Evolutionary conservation across 1,139 yeast species (phyloP).

Genomic region (Scheffersomyces titani): DNA sequence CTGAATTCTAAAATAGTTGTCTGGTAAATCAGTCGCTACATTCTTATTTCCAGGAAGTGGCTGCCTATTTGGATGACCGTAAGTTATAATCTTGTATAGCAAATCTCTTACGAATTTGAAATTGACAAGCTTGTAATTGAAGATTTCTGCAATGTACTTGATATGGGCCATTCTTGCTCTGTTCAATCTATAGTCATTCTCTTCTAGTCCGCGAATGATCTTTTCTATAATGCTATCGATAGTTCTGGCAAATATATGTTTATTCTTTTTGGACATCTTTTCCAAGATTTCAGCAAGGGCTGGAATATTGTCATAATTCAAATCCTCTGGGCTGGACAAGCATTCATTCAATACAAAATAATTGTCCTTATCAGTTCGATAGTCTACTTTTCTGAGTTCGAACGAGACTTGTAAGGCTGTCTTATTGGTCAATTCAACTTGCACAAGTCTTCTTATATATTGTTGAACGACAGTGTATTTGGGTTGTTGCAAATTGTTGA

Average conservation of each 20-base stretch:
- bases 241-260: slow-evolving; percentile 42
- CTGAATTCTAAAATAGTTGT: slow-evolving; percentile 73
- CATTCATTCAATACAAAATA: slow-evolving; percentile 45
- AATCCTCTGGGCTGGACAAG: slow-evolving; percentile 62
- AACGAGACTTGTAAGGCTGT: slow-evolving; percentile 36
- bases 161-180: slow-evolving; percentile 65
- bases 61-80: slow-evolving; percentile 66
- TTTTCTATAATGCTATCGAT: slow-evolving; percentile 70
- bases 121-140: slow-evolving; percentile 49
- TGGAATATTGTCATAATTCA: slow-evolving; percentile 57
- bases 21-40: slow-evolving; percentile 56
- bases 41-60: slow-evolving; percentile 51
- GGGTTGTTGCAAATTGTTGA: slow-evolving; percentile 20
- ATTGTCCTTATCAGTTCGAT: slow-evolving; percentile 42
- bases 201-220: slow-evolving; percentile 65
- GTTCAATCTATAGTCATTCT: slow-evolving; percentile 59
- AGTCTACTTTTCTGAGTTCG: slow-evolving; percentile 48
- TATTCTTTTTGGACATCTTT: slow-evolving; percentile 34
- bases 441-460: slow-evolving; percentile 52
- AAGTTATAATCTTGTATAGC: slow-evolving; percentile 60
- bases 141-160: slow-evolving; percentile 61
- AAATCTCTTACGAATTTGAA: slow-evolving; percentile 52
- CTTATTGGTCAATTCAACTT: slow-evolving; percentile 48
- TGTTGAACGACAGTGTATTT: slow-evolving; percentile 41
- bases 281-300: slow-evolving; percentile 52